phyloP scores from a whole-genome alignment of 768 basidiomycete genomes.

The Kwoniella bestiolae region DNA sequence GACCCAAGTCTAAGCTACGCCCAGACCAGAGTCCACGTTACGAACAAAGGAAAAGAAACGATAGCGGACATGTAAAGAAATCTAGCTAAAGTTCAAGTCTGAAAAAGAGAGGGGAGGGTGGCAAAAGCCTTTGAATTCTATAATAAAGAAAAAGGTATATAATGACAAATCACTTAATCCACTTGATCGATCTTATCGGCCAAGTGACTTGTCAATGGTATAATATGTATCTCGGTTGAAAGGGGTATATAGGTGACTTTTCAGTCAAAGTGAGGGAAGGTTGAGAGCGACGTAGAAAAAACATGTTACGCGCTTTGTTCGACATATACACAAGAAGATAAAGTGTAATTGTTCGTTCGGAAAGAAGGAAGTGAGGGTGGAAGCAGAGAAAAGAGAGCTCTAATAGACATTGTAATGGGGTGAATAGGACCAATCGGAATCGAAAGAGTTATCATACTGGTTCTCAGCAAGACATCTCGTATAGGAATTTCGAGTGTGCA shows the following conservation, averaged over 20 bases:
- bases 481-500: neutral
- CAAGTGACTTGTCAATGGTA: too few species aligned
- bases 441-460: conserved; percentile 6
- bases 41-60: neutral
- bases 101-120: conserved; percentile 1
- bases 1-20: too few species aligned
- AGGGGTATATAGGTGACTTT: neutral
- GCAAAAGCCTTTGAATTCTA: neutral
- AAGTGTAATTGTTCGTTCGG: neutral
- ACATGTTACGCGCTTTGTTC: neutral
- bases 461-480: conserved; percentile 9
- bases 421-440: conserved; percentile 3
- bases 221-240: neutral
- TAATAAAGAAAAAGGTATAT: neutral
- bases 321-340: neutral
- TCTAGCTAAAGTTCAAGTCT: neutral
- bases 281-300: neutral
- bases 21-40: too few species aligned
- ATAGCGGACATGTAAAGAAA: neutral
- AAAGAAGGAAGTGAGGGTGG: neutral
- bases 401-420: conserved; percentile 13
- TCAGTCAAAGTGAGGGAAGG: neutral
- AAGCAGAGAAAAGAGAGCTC: neutral
- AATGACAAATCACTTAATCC: neutral
- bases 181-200: too few species aligned